These are phyloP conservation scores for Diaporthe citriasiana DNA, from an alignment of 2,329 filamentous ascomycete genomes.

Conservation along the genomic window DNA sequence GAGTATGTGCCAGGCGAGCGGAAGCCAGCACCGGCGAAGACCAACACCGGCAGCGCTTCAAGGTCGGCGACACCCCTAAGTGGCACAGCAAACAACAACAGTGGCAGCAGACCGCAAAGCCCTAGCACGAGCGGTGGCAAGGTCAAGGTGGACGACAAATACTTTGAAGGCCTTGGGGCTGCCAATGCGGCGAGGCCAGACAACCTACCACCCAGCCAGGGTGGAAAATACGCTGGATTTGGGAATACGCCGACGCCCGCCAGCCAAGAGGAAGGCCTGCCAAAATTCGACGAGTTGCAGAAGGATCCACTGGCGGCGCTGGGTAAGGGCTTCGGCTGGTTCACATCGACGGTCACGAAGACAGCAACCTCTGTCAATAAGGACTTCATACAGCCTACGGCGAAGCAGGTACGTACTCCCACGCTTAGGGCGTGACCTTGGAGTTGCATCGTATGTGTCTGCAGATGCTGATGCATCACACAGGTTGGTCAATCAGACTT, in stretches of 20 bases:
- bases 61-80: conserved; percentile 50
- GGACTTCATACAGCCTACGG: conserved; percentile 91
- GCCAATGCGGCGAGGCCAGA: conserved; percentile 85
- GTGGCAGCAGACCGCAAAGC: conserved; percentile 57
- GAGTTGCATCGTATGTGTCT: neutral
- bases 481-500: conserved; percentile 86
- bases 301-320: conserved; percentile 90
- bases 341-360: conserved; percentile 88
- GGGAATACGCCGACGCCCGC: conserved; percentile 78
- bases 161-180: conserved; percentile 87
- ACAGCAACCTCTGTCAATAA: conserved; percentile 93
- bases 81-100: conserved; percentile 51
- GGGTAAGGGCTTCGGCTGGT: conserved; percentile 95
- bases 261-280: conserved; percentile 61
- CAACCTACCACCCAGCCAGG: conserved; percentile 85
- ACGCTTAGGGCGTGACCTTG: conserved; percentile 3
- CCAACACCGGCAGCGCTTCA: conserved; percentile 38
- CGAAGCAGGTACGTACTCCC: conserved; percentile 77
- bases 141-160: conserved; percentile 83
- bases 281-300: conserved; percentile 88
- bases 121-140: conserved; percentile 57
- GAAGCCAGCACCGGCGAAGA: conserved; percentile 54
- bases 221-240: conserved; percentile 93
- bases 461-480: conserved; percentile 21
- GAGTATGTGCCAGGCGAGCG: conserved; percentile 86